Evolutionary conservation across 805 yeast genomes (phyloP), one percentile per base, ranked within the genome.

Genomic region (Ogataea methylovora): DNA sequence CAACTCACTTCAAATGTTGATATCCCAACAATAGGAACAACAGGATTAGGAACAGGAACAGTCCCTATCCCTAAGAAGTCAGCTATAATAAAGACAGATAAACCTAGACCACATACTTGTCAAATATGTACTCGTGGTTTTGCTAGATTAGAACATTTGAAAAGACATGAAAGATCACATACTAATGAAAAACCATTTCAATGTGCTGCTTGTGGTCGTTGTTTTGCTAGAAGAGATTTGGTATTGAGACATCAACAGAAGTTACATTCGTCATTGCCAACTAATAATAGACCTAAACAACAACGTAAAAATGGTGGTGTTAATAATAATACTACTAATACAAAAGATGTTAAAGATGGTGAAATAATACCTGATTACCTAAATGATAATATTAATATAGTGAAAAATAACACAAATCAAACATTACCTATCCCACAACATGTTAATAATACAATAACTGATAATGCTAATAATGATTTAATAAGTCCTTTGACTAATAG

Each of bases 151-250:
- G 98, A 90, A 58, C 98, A 90, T 59, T 68, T 92, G 51, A 87
- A 84, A 57, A 77, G 98, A 38, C 98, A 90, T 53, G 94, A 87
- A 48, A 66, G 97, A 27, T 80, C 94, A 0, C 98, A 90, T 56
- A 90, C 98, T 8, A 85, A 88, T 55, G 97, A 88, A 58, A 87
- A 87, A 54, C 97, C 97, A 1, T 90, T 82, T 61, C 92, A 85
- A 53, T 90, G 98, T 61, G 94, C 94, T 2, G 88, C 88, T 8
- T 90, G 97, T 59, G 97, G 95, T 23, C 76, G 97, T 32, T 84
- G 95, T 52, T 90, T 92, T 63, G 97, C 97, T 4, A 67, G 98
- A 37, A 65, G 97, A 37, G 90, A 83, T 54, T 67, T 83, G 52
- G 86, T 92, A 20, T 68, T 92, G 35, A 72, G 98, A 40, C 98